A percentile compares a stretch with the other conserved stretches of the same genome.
Conservation (phyloP, 352 stramenopile genomes). For the Blastocystis sp. region DNA sequence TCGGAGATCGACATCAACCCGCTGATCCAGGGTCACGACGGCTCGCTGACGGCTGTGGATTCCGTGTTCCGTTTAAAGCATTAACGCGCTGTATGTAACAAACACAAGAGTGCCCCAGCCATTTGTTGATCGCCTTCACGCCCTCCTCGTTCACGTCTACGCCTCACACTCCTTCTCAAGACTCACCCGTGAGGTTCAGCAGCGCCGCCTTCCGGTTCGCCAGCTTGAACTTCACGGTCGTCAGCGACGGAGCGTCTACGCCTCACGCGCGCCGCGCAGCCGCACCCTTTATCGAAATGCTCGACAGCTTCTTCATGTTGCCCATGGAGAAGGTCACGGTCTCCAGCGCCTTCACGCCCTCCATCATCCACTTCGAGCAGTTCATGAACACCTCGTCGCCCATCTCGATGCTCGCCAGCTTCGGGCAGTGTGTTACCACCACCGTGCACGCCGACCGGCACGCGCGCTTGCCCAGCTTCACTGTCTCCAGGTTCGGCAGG, state of each 20-base stretch:
- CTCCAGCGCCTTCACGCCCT: background rate
- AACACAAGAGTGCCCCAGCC: too few relatives aligned
- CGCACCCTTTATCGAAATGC: background rate
- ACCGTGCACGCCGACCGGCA: background rate
- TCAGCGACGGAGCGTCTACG: too few relatives aligned
- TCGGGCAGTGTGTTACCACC: background rate
- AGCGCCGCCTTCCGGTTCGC: too few relatives aligned
- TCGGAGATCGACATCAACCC: slow-evolving; percentile 68
- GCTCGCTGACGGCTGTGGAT: slow-evolving; percentile 67
- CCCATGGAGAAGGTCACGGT: background rate
- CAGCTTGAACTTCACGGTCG: too few relatives aligned
- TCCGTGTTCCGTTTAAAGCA: slow-evolving; percentile 69
- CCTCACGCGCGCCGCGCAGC: too few relatives aligned
- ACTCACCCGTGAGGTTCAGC: too few relatives aligned
- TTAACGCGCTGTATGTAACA: background rate
- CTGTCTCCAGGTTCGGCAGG: background rate
- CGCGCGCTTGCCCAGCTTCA: background rate
- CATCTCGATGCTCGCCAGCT: slow-evolving; percentile 8
- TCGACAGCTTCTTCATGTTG: slow-evolving; percentile 3
- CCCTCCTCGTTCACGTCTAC: too few relatives aligned
- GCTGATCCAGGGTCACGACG: slow-evolving; percentile 67
- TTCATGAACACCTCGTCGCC: background rate
- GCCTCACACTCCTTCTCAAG: too few relatives aligned
- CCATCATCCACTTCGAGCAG: background rate
- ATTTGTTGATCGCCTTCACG: too few relatives aligned